A percentile compares a stretch with the other conserved stretches of the same genome.
phyloP scores from a whole-genome alignment of 1,284 basidiomycete genomes.

The Athelia sp. region DNA sequence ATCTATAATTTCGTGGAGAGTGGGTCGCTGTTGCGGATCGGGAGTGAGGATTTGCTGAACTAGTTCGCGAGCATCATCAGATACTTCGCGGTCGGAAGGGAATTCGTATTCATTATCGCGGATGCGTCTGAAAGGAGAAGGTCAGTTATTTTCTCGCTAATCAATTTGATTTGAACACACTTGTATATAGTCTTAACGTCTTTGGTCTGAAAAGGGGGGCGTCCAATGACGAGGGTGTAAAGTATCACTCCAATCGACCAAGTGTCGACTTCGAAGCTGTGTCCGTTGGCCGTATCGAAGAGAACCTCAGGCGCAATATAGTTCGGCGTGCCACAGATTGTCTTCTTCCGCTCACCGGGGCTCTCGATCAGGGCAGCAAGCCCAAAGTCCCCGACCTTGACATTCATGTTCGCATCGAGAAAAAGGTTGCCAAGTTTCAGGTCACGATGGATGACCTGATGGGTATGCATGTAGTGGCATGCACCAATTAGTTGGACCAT shows the following conservation, averaged over 20 bases:
- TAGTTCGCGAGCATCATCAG: slow-evolving; percentile 70
- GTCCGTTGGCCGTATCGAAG: slow-evolving; percentile 93
- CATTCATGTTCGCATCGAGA: slow-evolving; percentile 87
- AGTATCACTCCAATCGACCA: slow-evolving; percentile 98
- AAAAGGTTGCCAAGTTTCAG: slow-evolving; percentile 96
- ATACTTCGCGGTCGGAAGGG: slow-evolving; percentile 73
- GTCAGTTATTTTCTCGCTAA: slow-evolving; percentile 8
- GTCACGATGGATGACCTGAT: slow-evolving; percentile 95
- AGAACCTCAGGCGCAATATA: slow-evolving; percentile 98
- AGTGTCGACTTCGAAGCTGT: slow-evolving; percentile 97
- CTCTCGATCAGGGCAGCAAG: slow-evolving; percentile 95
- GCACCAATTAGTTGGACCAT: slow-evolving; percentile 94
- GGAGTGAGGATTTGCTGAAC: slow-evolving; percentile 85
- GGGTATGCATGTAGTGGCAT: slow-evolving; percentile 94
- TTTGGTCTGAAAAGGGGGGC: slow-evolving; percentile 97
- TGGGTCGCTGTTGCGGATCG: slow-evolving; percentile 77
- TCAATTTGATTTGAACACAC: slow-evolving; percentile 33
- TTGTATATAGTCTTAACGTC: slow-evolving; percentile 95
- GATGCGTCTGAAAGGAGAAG: slow-evolving; percentile 64
- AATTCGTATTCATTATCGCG: slow-evolving; percentile 94
- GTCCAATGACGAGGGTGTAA: slow-evolving; percentile 91
- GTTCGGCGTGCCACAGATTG: slow-evolving; percentile 97
- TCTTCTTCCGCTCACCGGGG: slow-evolving; percentile 96
- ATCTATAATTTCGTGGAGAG: slow-evolving; percentile 80
- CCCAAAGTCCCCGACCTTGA: slow-evolving; percentile 98